These are phyloP conservation scores for Globisporangium middletonii DNA, from an alignment of 352 stramenopile species.

Conservation along the genomic window DNA sequence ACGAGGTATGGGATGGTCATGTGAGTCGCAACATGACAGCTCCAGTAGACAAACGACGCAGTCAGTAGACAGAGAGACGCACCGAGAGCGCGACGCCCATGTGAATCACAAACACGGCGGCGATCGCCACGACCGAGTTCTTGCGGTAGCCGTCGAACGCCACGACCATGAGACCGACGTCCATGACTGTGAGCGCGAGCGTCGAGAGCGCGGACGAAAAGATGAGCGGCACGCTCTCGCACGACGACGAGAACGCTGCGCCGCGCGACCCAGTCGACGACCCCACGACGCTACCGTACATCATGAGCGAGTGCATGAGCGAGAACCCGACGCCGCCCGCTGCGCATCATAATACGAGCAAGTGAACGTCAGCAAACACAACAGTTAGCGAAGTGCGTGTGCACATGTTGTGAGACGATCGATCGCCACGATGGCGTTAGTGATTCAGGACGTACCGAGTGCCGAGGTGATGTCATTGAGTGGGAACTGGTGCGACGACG, in stretches of 20 bases:
- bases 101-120: conserved; percentile 60
- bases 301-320: conserved; percentile 80
- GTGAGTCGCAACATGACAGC: conserved; percentile 5
- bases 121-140: conserved; percentile 35
- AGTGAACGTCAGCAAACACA: background rate
- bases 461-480: conserved; percentile 83
- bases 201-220: conserved; percentile 64
- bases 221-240: conserved; percentile 63
- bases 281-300: conserved; percentile 76
- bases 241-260: conserved; percentile 68
- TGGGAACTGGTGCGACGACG: conserved; percentile 67
- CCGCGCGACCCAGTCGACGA: conserved; percentile 62
- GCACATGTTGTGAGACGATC: background rate
- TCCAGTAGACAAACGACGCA: conserved; percentile 3
- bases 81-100: conserved; percentile 72
- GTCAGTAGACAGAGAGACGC: conserved; percentile 6
- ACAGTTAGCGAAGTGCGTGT: background rate
- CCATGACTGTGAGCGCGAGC: conserved; percentile 65
- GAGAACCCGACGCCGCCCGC: conserved; percentile 75
- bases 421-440: too few species aligned
- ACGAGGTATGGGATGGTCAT: background rate
- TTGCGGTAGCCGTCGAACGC: conserved; percentile 81
- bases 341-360: conserved; percentile 13
- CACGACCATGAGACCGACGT: conserved; percentile 79
- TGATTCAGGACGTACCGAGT: conserved; percentile 25